phyloP scores from a whole-genome alignment of 768 basidiomycete genomes.

The Amanita polypyramis region DNA sequence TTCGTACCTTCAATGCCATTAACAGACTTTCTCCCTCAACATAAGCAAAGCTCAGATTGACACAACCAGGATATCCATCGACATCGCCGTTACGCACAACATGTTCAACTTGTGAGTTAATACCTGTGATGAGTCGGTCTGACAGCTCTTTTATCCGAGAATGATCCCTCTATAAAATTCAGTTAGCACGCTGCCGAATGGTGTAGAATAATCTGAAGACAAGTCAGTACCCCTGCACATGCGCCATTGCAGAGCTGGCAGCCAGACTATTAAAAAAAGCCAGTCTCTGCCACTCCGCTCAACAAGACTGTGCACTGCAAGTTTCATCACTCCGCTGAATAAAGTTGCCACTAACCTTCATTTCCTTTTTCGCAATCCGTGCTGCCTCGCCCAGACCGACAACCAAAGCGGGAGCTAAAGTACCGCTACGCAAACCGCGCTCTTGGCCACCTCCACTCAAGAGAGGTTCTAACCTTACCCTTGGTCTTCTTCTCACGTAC shows the following conservation, averaged over 20 bases:
- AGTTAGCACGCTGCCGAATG: slow-evolving; percentile 9
- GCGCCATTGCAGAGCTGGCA: slow-evolving; percentile 51
- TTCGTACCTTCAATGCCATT: slow-evolving; percentile 88
- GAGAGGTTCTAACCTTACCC: slow-evolving; percentile 92
- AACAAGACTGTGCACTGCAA: slow-evolving; percentile 21
- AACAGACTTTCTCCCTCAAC: slow-evolving; percentile 95
- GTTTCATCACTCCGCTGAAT: slow-evolving; percentile 30
- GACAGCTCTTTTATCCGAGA: slow-evolving; percentile 63
- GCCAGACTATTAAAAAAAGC: slow-evolving; percentile 11
- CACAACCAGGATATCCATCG: slow-evolving; percentile 89
- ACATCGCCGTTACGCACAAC: slow-evolving; percentile 92
- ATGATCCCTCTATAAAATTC: slow-evolving; percentile 62
- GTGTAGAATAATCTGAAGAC: background rate
- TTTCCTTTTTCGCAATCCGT: slow-evolving; percentile 83
- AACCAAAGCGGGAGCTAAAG: slow-evolving; percentile 75
- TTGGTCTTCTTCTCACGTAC: slow-evolving; percentile 85
- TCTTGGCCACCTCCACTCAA: slow-evolving; percentile 96
- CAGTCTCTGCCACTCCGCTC: slow-evolving; percentile 35
- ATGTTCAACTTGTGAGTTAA: slow-evolving; percentile 77
- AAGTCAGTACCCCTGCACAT: slow-evolving; percentile 93
- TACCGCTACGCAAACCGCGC: slow-evolving; percentile 91
- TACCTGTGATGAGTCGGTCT: slow-evolving; percentile 68
- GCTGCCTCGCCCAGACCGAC: slow-evolving; percentile 96
- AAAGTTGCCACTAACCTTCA: slow-evolving; percentile 59
- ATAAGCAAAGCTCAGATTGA: slow-evolving; percentile 92